phyloP scores from a whole-genome alignment of 495 filamentous ascomycete genomes.

The Neurospora cerealis region DNA sequence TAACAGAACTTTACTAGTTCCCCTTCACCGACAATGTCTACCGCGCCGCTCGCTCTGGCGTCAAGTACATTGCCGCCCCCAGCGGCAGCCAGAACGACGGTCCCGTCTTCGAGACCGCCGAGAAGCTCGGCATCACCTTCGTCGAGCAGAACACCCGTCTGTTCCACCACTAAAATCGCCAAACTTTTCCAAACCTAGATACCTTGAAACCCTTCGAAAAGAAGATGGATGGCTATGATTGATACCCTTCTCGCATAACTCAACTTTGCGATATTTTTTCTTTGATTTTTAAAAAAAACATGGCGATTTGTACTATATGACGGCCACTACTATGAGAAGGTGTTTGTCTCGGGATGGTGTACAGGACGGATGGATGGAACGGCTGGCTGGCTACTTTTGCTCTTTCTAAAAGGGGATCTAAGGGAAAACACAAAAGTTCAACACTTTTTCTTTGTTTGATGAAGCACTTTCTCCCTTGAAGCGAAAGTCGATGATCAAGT shows the following conservation, averaged over 20 bases:
- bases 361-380: background rate
- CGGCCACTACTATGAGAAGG: constrained; percentile 1
- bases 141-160: constrained; percentile 80
- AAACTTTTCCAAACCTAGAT: background rate
- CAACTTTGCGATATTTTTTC: background rate
- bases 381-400: background rate
- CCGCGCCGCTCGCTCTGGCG: constrained; percentile 76
- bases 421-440: constrained; percentile 11
- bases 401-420: background rate
- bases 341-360: background rate
- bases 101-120: constrained; percentile 81
- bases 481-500: background rate
- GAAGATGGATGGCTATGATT: background rate
- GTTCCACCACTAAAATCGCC: constrained; percentile 66
- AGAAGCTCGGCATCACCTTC: constrained; percentile 85
- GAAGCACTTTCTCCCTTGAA: background rate
- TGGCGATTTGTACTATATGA: constrained; percentile 3
- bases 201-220: background rate
- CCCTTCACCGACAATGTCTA: constrained; percentile 98
- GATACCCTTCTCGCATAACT: background rate
- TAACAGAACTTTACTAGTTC: constrained; percentile 48
- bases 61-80: constrained; percentile 91
- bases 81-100: constrained; percentile 88
- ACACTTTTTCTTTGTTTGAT: constrained; percentile 8
- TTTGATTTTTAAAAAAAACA: background rate